Base-by-base conservation (phyloP, 1,284 basidiomycete genomes). In the Pholiota adiposa region DNA sequence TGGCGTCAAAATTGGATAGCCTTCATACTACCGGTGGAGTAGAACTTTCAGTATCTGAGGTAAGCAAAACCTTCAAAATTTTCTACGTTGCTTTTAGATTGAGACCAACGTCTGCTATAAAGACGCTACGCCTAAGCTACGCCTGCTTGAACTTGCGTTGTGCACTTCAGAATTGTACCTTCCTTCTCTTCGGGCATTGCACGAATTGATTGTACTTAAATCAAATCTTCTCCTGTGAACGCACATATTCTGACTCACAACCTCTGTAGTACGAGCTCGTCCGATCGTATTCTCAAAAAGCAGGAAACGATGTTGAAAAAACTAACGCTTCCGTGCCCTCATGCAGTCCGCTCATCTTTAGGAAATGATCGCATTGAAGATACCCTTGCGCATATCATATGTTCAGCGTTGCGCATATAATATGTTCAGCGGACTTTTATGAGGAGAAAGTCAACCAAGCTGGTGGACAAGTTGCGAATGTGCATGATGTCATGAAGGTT, bases 181-280 rank as follows among this genome's bases (percentile, higher is more conserved):
- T 6, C 82, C 84, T 1, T 79, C 77, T 23, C 79, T 87, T 7
- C 71, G 72, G 36, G 77, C 82, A 5, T 63, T 86, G 4, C 85
- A 89, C 61, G 83, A 83, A 56, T 75, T 88, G 36, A 78, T 89
- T 54, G 88, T 89, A n/a, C n/a, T n/a, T n/a, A 70, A 67, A 86
- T 51, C 43, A 48, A 48, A 21, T 34, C 23, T 29, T 25, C 40
- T 33, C 31, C 44, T 59, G 2, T 16, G 25, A 33, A 11, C n/a
- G n/a, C n/a, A 21, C 21, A 38, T 19, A 53, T 34, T 29, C 14
- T 31, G 31, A 51, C 41, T 33, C 21, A 46, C 58, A 25, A 18
- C 19, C n/a, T 40, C 58, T 59, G 34, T 48, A 89, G 87, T 89
- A 90, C 60, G 87, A 90, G 65, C 74, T 89, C 16, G 81, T 88